phyloP scores from a whole-genome alignment of 108 stramenopile species.

The Fragilariopsis cylindrus region DNA sequence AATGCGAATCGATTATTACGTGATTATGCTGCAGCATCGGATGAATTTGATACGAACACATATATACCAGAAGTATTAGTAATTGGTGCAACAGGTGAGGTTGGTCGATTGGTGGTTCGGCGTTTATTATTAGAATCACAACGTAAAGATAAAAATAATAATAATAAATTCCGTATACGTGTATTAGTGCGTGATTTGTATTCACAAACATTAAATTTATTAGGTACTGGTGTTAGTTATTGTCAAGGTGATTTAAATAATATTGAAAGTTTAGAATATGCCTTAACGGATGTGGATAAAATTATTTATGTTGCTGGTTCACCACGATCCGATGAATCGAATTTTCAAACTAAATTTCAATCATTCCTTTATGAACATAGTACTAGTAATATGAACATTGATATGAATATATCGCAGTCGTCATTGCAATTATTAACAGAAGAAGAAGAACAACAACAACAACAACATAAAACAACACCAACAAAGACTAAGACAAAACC shows the following conservation, averaged over 20 bases:
- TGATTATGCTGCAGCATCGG: background rate
- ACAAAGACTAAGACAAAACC: background rate
- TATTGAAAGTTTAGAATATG: conserved; percentile 87
- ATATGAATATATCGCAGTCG: too few species aligned
- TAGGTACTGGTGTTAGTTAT: conserved; percentile 90
- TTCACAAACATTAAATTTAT: conserved; percentile 78
- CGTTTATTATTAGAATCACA: conserved; percentile 61
- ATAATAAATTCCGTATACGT: conserved; percentile 74
- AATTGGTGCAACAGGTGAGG: conserved; percentile 84
- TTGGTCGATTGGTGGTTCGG: conserved; percentile 83
- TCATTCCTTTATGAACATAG: conserved; percentile 35
- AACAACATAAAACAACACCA: background rate
- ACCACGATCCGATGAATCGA: conserved; percentile 50
- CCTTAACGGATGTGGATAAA: conserved; percentile 91
- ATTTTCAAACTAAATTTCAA: conserved; percentile 52
- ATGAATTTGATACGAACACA: conserved; percentile 32
- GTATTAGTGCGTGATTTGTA: conserved; percentile 91
- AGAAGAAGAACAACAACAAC: conserved; percentile 9
- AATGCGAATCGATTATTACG: background rate
- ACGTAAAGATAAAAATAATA: too few species aligned
- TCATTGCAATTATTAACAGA: background rate
- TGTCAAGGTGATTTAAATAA: conserved; percentile 87
- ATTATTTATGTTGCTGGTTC: conserved; percentile 82
- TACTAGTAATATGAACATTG: background rate
- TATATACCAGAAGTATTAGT: conserved; percentile 86